These are phyloP conservation scores for Apophysomyces sp. DNA, from an alignment of 371 early-diverging fungal genomes.

Conservation along the genomic window DNA sequence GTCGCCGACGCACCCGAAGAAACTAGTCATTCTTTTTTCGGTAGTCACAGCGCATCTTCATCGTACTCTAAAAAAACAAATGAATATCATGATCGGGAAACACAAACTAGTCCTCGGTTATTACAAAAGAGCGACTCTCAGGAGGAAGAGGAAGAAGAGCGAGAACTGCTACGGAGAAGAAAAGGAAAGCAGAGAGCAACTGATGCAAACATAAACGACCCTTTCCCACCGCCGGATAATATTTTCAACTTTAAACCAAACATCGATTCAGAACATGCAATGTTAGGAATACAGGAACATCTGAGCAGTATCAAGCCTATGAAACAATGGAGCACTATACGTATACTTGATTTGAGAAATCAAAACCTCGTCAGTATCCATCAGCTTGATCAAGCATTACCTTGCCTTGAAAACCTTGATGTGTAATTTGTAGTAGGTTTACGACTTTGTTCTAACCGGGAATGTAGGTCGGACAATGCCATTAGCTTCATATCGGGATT, in stretches of 20 bases:
- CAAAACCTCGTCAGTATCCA: conserved; percentile 19
- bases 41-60: neutral
- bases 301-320: conserved; percentile 12
- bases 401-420: conserved; percentile 27
- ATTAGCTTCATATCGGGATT: conserved; percentile 23
- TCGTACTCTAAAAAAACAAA: neutral
- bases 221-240: neutral
- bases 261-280: conserved; percentile 6
- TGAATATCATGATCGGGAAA: neutral
- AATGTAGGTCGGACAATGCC: conserved; percentile 37
- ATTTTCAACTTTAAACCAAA: conserved; percentile 5
- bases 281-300: conserved; percentile 7
- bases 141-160: neutral
- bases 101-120: neutral
- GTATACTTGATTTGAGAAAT: conserved; percentile 26
- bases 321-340: conserved; percentile 31
- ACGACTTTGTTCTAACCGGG: neutral
- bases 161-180: neutral
- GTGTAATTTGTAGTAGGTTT: conserved; percentile 20
- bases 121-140: neutral
- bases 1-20: too few relatives aligned
- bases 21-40: neutral
- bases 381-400: conserved; percentile 20
- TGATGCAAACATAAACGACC: neutral
- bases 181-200: neutral